Evolutionary conservation across 176 grass and related monocot genomes (phyloP).

Genomic region (Carex pumila): DNA sequence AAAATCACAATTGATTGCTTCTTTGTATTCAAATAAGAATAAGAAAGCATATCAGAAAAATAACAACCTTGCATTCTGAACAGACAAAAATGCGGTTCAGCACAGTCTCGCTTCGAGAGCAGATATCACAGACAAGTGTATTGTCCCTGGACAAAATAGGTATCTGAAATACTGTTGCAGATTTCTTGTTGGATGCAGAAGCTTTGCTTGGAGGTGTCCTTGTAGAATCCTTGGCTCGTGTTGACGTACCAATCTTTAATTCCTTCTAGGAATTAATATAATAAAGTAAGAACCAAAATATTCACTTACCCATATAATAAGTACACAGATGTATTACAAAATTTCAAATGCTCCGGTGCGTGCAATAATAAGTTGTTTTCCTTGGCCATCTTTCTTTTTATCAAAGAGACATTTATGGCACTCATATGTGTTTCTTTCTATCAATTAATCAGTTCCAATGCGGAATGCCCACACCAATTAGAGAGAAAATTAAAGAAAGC

Average conservation of each 20-base stretch:
- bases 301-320: background rate
- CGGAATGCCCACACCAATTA: background rate
- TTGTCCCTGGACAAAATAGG: constrained; percentile 76
- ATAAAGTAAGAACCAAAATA: background rate
- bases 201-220: constrained; percentile 50
- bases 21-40: background rate
- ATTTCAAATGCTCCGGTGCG: background rate
- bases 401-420: background rate
- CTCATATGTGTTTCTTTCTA: background rate
- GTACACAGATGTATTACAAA: background rate
- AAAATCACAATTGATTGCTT: background rate
- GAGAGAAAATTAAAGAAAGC: background rate
- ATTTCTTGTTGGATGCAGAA: constrained; percentile 44
- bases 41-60: constrained; percentile 21
- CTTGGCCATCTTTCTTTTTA: background rate
- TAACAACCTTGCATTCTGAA: constrained; percentile 78
- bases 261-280: constrained; percentile 8
- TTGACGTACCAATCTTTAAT: constrained; percentile 15
- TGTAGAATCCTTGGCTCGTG: constrained; percentile 46
- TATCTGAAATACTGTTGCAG: constrained; percentile 53
- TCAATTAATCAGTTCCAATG: background rate
- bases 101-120: constrained; percentile 67
- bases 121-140: constrained; percentile 73
- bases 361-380: background rate
- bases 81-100: constrained; percentile 93